A percentile compares a stretch with the other conserved stretches of the same genome.
phyloP scores from a whole-genome alignment of 768 basidiomycete genomes.

The Boletus rubroflammeus region DNA sequence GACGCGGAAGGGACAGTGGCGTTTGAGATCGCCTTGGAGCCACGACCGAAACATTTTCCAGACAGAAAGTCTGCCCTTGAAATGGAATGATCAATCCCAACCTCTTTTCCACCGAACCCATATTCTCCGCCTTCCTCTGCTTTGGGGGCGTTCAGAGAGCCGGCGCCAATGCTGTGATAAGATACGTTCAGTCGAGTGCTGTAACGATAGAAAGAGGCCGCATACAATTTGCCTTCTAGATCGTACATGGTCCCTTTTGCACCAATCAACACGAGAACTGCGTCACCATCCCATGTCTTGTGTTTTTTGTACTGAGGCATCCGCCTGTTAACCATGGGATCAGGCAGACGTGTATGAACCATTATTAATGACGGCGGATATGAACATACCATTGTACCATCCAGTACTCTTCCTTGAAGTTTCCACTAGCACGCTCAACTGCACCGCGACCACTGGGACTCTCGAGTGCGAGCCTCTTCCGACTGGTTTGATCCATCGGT shows the following conservation, averaged over 20 bases:
- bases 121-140: conserved; percentile 37
- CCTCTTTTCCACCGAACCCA: conserved; percentile 50
- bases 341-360: not conserved
- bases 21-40: conserved; percentile 17
- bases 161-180: conserved; percentile 45
- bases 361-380: not conserved
- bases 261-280: conserved; percentile 51
- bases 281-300: conserved; percentile 89
- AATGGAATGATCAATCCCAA: conserved; percentile 61
- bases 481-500: conserved; percentile 19
- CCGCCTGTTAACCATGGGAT: conserved; percentile 42
- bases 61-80: conserved; percentile 55
- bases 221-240: conserved; percentile 63
- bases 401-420: conserved; percentile 50
- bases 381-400: conserved; percentile 69
- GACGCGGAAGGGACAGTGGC: conserved; percentile 23
- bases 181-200: not conserved
- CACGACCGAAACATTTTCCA: conserved; percentile 59
- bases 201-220: not conserved
- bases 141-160: conserved; percentile 43
- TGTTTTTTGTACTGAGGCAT: conserved; percentile 74
- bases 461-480: conserved; percentile 31
- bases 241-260: conserved; percentile 53
- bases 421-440: conserved; percentile 10
- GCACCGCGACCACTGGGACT: conserved; percentile 6